These are phyloP conservation scores for Hemileccinum rubropunctum DNA, from an alignment of 768 basidiomycete genomes.

Conservation along the genomic window DNA sequence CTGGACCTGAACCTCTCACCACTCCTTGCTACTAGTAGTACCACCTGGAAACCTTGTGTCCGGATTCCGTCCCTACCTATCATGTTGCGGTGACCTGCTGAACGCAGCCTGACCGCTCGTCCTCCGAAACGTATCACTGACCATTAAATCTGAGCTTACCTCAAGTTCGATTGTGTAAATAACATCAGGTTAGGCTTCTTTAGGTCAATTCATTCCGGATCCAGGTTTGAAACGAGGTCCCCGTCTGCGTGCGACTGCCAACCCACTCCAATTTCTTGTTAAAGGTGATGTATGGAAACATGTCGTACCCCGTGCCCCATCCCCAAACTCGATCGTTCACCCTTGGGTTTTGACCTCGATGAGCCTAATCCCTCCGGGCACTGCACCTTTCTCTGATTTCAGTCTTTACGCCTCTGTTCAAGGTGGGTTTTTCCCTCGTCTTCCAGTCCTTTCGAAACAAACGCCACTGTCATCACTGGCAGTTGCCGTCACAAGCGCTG, in stretches of 20 bases:
- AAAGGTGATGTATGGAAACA: conserved; percentile 9
- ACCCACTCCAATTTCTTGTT: conserved; percentile 5
- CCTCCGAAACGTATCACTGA: not conserved
- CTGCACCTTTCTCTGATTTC: not conserved
- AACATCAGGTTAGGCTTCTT: conserved; percentile 6
- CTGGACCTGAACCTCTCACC: not conserved
- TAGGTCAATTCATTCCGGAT: conserved; percentile 8
- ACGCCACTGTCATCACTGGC: conserved; percentile 7
- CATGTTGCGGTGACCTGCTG: not conserved
- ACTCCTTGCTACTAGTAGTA: not conserved
- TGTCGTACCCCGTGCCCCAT: not conserved
- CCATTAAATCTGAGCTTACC: not conserved
- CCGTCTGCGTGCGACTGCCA: not conserved
- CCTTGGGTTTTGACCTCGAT: conserved; percentile 12
- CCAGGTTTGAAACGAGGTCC: conserved; percentile 5
- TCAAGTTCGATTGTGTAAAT: not conserved
- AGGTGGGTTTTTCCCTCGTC: conserved; percentile 9
- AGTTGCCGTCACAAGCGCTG: conserved; percentile 30
- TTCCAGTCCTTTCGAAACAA: not conserved
- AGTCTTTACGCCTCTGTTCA: conserved; percentile 21
- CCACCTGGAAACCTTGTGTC: not conserved
- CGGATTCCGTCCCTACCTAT: no score
- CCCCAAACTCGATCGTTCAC: not conserved
- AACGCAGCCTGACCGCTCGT: not conserved
- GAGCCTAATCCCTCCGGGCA: conserved; percentile 21